Evolutionary conservation across 2,329 filamentous ascomycete genomes (phyloP), one percentile per base, ranked within the genome.

Genomic region (Thelonectria discophora): DNA sequence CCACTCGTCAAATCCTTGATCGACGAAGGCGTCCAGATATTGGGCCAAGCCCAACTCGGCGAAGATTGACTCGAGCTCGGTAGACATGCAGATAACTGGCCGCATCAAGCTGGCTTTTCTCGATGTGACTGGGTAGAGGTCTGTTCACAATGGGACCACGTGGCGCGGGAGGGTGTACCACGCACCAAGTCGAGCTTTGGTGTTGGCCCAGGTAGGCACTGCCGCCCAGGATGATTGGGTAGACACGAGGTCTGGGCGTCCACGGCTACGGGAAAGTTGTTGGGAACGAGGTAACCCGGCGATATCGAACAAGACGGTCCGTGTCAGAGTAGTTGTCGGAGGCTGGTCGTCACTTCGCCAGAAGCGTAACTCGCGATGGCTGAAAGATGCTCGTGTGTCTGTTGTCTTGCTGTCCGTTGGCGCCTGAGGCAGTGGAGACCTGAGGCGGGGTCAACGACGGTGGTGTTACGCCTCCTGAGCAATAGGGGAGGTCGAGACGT

Each of bases 1-100:
- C 92, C 92, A 94, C 11, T 88, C 88, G 75, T 95, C 92, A 75
- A 95, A 95, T 3, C 92, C 92, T 77, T 94, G 91, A 55, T 91
- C 87, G 45, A 92, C 75, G 69, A 95, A 91, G 58, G 82, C 79
- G 67, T 89, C 83, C 62, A 91, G 84, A 79, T 95, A 94, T 78
- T 93, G 90, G 78, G 86, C 82, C 76, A 95, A 84, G 74, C 91
- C 91, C 82, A 94, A 82, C 82, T 91, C 90, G 78, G 86, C 84
- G 74, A 94, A 88, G 67, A 89, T 85, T 39, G 82, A 78, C 68
- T 82, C 85, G 71, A 95, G 81, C 76, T 87, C 84, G 66, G 78
- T 79, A 83, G 83, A 86, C 79, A 80, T 80, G 63, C 68, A 73
- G 72, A 57, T 64, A 55, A 66, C 42, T 18, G 56, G 52, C 13